Conservation (phyloP, 371 early-diverging fungal species). For the Zopfochytrium polystomum region DNA sequence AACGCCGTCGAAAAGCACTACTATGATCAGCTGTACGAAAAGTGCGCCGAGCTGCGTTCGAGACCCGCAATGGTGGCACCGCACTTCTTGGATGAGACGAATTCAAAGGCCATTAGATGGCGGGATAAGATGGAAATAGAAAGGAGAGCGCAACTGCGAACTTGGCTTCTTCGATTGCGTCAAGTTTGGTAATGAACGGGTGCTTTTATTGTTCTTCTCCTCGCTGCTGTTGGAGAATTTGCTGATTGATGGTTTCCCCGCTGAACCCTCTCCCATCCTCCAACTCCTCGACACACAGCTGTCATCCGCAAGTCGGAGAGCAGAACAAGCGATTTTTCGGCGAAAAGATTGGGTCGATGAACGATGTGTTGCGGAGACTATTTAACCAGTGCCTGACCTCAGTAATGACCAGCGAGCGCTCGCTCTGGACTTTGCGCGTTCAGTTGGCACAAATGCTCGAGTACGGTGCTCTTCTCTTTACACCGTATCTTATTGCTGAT, state of each 20-base stretch:
- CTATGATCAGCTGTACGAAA: slow-evolving; percentile 57
- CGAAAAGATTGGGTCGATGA: slow-evolving; percentile 26
- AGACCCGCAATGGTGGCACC: not conserved
- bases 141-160: slow-evolving; percentile 10
- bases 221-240: too few species aligned
- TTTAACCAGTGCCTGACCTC: slow-evolving; percentile 29
- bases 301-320: slow-evolving; percentile 56
- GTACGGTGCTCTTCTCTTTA: too few species aligned
- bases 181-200: slow-evolving; percentile 46
- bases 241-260: slow-evolving; percentile 2
- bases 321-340: slow-evolving; percentile 47
- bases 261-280: not conserved
- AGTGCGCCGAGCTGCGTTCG: slow-evolving; percentile 29
- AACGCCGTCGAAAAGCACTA: slow-evolving; percentile 60
- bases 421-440: slow-evolving; percentile 14
- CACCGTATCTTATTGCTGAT: too few species aligned
- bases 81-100: not conserved
- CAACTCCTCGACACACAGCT: slow-evolving; percentile 26
- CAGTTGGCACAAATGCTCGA: slow-evolving; percentile 32
- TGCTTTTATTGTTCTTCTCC: too few species aligned
- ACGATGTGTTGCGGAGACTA: slow-evolving; percentile 54
- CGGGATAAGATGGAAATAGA: slow-evolving; percentile 11
- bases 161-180: slow-evolving; percentile 38
- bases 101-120: too few species aligned
- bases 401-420: slow-evolving; percentile 21